These are phyloP conservation scores for Kandelia obovata DNA, from an alignment of 345 rosid species.

Conservation along the genomic window DNA sequence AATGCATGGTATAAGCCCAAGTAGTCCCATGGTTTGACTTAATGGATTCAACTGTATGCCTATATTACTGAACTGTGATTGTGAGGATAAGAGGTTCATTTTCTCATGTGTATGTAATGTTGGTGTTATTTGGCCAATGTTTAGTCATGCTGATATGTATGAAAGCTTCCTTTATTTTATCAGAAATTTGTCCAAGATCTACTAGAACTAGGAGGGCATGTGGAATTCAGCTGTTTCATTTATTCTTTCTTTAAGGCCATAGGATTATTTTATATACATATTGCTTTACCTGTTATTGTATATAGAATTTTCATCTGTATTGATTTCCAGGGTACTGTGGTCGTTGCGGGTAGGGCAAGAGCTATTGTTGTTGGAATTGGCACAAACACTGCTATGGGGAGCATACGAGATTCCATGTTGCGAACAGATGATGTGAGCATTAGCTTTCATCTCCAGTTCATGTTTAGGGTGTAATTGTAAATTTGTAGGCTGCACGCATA, in stretches of 20 bases:
- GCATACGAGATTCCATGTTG: conserved; percentile 95
- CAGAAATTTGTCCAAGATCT: too few relatives aligned
- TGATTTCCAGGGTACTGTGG: conserved; percentile 86
- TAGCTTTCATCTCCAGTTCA: background rate
- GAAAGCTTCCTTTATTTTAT: too few relatives aligned
- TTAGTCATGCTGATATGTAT: too few relatives aligned
- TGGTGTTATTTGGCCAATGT: too few relatives aligned
- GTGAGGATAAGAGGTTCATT: too few relatives aligned
- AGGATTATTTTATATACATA: background rate
- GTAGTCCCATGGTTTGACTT: too few relatives aligned
- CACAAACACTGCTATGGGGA: conserved; percentile 97
- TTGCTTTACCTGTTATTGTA: background rate
- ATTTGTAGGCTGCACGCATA: background rate
- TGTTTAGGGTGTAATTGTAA: background rate
- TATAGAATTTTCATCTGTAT: conserved; percentile 13
- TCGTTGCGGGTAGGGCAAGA: conserved; percentile 91
- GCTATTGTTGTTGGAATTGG: conserved; percentile 95
- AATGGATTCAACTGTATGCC: too few relatives aligned
- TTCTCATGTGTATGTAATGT: background rate
- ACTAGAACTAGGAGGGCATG: too few relatives aligned
- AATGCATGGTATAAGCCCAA: too few relatives aligned
- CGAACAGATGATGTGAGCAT: conserved; percentile 79
- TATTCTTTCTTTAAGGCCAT: background rate
- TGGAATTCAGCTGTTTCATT: background rate
- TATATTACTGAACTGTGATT: too few relatives aligned